Evolutionary conservation across 208 protist genomes (phyloP).

Genomic region (Crithidia thermophila): DNA sequence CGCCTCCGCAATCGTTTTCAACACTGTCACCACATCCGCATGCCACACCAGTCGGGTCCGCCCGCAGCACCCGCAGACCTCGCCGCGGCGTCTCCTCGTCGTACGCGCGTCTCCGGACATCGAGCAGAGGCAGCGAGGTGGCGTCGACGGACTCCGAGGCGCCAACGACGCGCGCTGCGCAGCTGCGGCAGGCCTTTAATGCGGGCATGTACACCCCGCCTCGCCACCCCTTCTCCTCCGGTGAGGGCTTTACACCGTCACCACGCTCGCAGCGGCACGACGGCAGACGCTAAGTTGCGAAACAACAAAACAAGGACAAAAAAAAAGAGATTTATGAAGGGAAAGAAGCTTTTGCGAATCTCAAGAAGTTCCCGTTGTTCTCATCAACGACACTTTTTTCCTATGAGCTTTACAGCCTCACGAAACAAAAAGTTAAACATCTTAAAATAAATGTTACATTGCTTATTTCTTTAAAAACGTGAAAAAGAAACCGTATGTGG

Average conservation of each 20-base stretch:
- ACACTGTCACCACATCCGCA: not conserved
- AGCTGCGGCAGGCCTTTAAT: slow-evolving; percentile 19
- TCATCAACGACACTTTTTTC: too few relatives aligned
- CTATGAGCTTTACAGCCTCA: too few relatives aligned
- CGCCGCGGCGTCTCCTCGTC: not conserved
- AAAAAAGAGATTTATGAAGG: not conserved
- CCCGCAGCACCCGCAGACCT: not conserved
- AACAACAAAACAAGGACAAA: not conserved
- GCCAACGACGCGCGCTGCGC: slow-evolving; percentile 11
- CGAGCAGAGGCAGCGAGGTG: not conserved
- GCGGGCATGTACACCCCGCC: slow-evolving; percentile 21
- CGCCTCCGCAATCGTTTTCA: too few relatives aligned
- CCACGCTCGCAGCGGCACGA: not conserved
- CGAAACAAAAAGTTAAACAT: too few relatives aligned
- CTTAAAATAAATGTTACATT: too few relatives aligned
- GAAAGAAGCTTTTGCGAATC: not conserved
- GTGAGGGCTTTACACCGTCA: not conserved
- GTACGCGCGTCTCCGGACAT: too few relatives aligned
- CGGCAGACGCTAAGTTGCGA: not conserved
- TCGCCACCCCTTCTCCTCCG: slow-evolving; percentile 8
- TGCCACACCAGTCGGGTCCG: not conserved
- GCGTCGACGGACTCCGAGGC: not conserved
- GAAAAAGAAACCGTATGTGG: too few relatives aligned
- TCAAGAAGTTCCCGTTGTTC: too few relatives aligned
- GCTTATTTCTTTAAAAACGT: too few relatives aligned